A percentile compares a stretch with the other conserved stretches of the same genome.
Conservation (phyloP, 1,284 basidiomycete genomes). For the Vanrija sp. region DNA sequence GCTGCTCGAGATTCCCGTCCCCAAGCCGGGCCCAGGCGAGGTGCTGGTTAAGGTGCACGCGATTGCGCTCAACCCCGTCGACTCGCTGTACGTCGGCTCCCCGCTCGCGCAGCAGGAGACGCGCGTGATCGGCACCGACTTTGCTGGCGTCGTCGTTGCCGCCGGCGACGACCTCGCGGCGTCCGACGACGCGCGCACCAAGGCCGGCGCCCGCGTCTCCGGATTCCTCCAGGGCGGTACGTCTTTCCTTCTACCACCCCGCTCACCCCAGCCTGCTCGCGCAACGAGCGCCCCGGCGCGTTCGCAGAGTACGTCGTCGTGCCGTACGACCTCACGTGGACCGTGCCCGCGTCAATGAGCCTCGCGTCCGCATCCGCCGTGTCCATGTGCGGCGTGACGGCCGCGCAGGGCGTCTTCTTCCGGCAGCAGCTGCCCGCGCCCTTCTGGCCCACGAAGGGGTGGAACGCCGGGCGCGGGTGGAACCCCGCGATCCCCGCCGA, state of each 20-base stretch:
- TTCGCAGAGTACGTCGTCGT: constrained; percentile 5
- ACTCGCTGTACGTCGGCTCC: constrained; percentile 1
- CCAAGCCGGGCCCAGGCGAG: neutral
- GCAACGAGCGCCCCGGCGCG: constrained; percentile 9
- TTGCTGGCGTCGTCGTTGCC: constrained; percentile 7
- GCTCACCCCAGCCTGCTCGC: constrained; percentile 2
- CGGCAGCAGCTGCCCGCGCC: constrained; percentile 5
- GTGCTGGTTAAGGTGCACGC: constrained; percentile 7
- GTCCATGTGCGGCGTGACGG: constrained; percentile 14
- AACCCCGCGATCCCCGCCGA: neutral
- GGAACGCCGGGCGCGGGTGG: neutral
- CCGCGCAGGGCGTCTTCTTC: constrained; percentile 10
- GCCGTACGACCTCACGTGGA: constrained; percentile 6
- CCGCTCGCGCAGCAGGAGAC: constrained; percentile 2
- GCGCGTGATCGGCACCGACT: constrained; percentile 13
- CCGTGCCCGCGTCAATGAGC: neutral
- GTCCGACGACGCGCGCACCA: neutral
- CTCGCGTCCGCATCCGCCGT: constrained; percentile 1
- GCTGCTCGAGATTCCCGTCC: neutral
- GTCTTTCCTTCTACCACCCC: neutral
- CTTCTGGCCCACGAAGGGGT: neutral
- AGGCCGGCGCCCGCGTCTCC: constrained; percentile 1
- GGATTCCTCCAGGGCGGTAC: constrained; percentile 9
- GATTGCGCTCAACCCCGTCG: constrained; percentile 15
- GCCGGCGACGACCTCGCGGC: neutral